phyloP scores from a whole-genome alignment of 257 asterid genomes.

The Avicennia marina region DNA sequence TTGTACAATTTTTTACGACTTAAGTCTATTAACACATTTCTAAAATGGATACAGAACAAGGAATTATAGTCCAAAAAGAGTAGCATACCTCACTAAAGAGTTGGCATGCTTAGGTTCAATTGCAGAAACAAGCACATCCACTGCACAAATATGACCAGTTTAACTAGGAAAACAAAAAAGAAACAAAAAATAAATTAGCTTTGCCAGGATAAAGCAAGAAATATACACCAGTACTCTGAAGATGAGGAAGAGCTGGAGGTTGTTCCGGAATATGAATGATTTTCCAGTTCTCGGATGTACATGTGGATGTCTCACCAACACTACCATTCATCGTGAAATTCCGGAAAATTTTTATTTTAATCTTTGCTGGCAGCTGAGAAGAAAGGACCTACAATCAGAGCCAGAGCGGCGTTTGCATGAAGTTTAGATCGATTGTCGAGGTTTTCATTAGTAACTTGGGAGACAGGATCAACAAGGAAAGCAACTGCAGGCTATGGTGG shows the following conservation, averaged over 20 bases:
- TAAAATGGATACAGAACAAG: background rate
- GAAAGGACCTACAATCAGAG: no score
- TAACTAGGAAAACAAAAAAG: background rate
- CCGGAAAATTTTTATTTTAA: background rate
- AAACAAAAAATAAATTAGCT: background rate
- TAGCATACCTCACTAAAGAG: constrained; percentile 55
- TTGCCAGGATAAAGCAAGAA: background rate
- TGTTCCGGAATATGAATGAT: constrained; percentile 73
- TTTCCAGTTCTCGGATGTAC: constrained; percentile 31
- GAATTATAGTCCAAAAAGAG: constrained; percentile 1
- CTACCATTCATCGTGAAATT: constrained; percentile 24
- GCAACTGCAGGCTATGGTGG: no score
- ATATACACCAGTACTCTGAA: constrained; percentile 60
- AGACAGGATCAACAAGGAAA: no score
- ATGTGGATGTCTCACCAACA: constrained; percentile 8
- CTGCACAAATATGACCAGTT: constrained; percentile 24
- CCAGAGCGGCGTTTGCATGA: no score
- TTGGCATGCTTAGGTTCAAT: constrained; percentile 74
- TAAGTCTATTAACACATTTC: background rate
- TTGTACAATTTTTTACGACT: background rate
- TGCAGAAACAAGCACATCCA: constrained; percentile 53
- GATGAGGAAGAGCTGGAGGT: constrained; percentile 51
- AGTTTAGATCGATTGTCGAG: no score
- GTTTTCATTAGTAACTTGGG: no score
- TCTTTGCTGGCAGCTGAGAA: constrained; percentile 8